phyloP scores from a whole-genome alignment of 1,284 basidiomycete species.

The Paramarasmius palmivorus region DNA sequence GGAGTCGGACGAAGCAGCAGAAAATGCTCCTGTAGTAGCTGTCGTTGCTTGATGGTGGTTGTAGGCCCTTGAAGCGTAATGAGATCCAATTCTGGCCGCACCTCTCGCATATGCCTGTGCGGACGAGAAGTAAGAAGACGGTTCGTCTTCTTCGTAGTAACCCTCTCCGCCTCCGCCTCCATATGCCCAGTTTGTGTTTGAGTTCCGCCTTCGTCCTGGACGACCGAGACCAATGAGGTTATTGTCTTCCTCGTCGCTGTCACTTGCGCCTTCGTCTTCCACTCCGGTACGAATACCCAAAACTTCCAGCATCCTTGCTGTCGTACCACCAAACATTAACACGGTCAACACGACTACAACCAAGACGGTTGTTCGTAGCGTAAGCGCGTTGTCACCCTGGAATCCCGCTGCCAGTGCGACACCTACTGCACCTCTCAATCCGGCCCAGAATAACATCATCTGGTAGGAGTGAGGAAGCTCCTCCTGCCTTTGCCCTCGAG shows the following conservation, averaged over 20 bases:
- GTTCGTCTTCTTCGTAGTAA: slow-evolving; percentile 49
- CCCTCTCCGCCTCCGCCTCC: slow-evolving; percentile 37
- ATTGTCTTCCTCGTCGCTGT: slow-evolving; percentile 77
- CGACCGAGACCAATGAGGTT: slow-evolving; percentile 27
- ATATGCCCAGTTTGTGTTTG: slow-evolving; percentile 18
- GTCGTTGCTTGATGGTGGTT: slow-evolving; percentile 56
- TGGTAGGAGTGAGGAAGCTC: slow-evolving; percentile 95
- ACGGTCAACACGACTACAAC: slow-evolving; percentile 97
- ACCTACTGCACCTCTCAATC: slow-evolving; percentile 93
- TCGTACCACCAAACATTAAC: slow-evolving; percentile 94
- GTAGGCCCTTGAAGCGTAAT: slow-evolving; percentile 52
- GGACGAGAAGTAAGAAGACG: slow-evolving; percentile 32
- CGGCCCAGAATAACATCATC: slow-evolving; percentile 99
- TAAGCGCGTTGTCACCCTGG: slow-evolving; percentile 88
- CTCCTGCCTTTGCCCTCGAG: slow-evolving; percentile 81
- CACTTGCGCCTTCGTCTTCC: slow-evolving; percentile 85
- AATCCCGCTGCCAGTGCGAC: slow-evolving; percentile 97
- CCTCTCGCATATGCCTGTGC: slow-evolving; percentile 32
- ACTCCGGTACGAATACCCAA: slow-evolving; percentile 96
- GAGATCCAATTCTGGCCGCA: slow-evolving; percentile 47
- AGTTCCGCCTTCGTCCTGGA: slow-evolving; percentile 24
- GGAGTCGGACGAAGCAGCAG: slow-evolving; percentile 59
- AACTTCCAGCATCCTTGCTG: slow-evolving; percentile 94
- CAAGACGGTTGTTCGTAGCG: slow-evolving; percentile 91
- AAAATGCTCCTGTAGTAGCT: slow-evolving; percentile 41